Base-by-base conservation (phyloP, 352 stramenopile genomes). In the Peronospora tabacina region DNA sequence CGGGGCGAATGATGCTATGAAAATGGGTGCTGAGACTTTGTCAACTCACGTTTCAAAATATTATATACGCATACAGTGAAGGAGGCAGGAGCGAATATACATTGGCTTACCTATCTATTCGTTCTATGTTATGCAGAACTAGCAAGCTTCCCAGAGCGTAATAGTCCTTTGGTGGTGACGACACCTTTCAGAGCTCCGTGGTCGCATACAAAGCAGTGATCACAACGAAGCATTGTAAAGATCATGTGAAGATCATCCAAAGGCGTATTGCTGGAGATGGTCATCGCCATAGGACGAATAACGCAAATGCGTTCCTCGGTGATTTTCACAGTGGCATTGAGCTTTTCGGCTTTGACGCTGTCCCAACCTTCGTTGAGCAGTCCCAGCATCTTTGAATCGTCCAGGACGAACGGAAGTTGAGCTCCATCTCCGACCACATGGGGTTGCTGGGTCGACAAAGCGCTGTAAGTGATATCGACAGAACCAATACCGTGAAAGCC, bases 211-310 rank as follows among this genome's bases (percentile, higher is more conserved):
- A 93, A 94, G 54, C 83, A 88, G 52, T 91, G 81, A 49, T 88
- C 78, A 50, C 81, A 94, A 0, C 83, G 81, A 30, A 95, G 64
- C 85, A 95, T 95, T 13, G 82, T 91, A 68, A 95, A 95, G 50
- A 95, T 89, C 68, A 95, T 88, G 66, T 95, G 85, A 5, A 95
- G 59, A 38, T 91, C 82, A 44, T 95, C 81, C 29, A 94, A 64
- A 19, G 82, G 66, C 20, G 82, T 95, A 36, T 66, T 77, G 30
- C 66, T 90, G 11, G 81, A 89, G 33, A 90, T 83, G 7, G 77
- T 94, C 62, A 90, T 82, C 11, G 75, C 79, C 63, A 87, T 87
- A 12, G 81, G 81, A 9, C 75, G 75, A 50, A 91, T 82, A 42
- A 72, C 37, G 44, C 80, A 91, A 12, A 76, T 47, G 19, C 63